These are phyloP conservation scores for Boletus pseudo-olivaceus DNA, from an alignment of 768 basidiomycete species.

Conservation along the genomic window DNA sequence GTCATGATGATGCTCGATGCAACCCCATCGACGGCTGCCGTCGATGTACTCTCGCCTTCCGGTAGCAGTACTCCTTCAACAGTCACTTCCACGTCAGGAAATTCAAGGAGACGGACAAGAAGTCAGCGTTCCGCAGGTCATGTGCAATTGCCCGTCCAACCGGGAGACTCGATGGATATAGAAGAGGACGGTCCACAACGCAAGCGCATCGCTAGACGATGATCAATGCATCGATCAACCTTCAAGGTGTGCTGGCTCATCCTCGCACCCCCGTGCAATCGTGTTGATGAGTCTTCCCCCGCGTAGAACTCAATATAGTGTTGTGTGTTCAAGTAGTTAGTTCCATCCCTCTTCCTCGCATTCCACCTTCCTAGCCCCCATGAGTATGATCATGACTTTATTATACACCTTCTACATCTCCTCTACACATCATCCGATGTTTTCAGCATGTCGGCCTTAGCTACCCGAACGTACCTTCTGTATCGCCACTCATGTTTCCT, in stretches of 20 bases:
- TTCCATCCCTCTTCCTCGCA: not conserved
- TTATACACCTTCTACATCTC: constrained; percentile 8
- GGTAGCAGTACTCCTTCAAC: constrained; percentile 28
- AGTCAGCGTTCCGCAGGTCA: constrained; percentile 41
- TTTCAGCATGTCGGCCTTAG: not conserved
- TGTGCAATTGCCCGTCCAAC: constrained; percentile 39
- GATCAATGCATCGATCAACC: not conserved
- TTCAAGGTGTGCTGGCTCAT: not conserved
- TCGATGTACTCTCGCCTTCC: constrained; percentile 37
- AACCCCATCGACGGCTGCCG: constrained; percentile 36
- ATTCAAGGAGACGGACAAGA: constrained; percentile 52
- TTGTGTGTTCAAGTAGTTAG: constrained; percentile 11
- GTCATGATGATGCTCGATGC: constrained; percentile 77
- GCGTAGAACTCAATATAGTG: constrained; percentile 8
- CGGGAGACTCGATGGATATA: constrained; percentile 62
- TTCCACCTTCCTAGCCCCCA: not conserved
- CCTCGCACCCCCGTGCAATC: not conserved
- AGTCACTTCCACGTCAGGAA: constrained; percentile 24
- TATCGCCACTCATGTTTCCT: constrained; percentile 11
- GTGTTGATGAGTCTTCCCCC: not conserved
- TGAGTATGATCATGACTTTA: constrained; percentile 12
- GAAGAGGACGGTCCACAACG: constrained; percentile 76
- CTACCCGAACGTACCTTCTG: constrained; percentile 1
- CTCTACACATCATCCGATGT: constrained; percentile 5
- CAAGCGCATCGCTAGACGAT: constrained; percentile 70